phyloP scores from a whole-genome alignment of 345 rosid species.

The Adansonia digitata region DNA sequence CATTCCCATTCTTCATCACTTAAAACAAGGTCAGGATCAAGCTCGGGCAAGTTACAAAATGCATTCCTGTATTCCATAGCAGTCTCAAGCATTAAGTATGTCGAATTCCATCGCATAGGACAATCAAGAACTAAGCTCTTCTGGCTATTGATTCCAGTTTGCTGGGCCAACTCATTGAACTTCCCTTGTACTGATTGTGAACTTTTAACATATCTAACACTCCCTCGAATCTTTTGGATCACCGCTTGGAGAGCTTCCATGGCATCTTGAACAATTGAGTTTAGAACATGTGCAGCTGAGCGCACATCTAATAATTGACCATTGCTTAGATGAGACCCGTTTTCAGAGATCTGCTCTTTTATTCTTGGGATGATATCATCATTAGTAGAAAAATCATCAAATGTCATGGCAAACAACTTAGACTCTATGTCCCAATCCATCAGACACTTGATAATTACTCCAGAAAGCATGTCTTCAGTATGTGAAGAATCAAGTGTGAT shows the following conservation, averaged over 20 bases:
- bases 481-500: background rate
- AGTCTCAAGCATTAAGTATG: background rate
- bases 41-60: background rate
- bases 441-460: background rate
- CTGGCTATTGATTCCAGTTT: background rate
- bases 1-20: conserved; percentile 3
- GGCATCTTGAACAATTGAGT: background rate
- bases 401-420: background rate
- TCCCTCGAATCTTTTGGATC: conserved; percentile 1
- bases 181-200: background rate
- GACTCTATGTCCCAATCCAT: background rate
- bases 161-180: background rate
- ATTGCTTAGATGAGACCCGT: background rate
- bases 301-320: background rate
- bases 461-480: background rate
- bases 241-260: conserved; percentile 1
- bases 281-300: background rate
- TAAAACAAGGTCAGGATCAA: background rate
- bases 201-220: background rate
- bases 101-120: background rate
- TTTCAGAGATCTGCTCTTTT: background rate
- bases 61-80: conserved; percentile 7
- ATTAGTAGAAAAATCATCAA: background rate
- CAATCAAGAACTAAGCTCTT: background rate
- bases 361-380: background rate